Conservation (phyloP, 1,139 yeast species). For the Blastobotrys persicus region DNA sequence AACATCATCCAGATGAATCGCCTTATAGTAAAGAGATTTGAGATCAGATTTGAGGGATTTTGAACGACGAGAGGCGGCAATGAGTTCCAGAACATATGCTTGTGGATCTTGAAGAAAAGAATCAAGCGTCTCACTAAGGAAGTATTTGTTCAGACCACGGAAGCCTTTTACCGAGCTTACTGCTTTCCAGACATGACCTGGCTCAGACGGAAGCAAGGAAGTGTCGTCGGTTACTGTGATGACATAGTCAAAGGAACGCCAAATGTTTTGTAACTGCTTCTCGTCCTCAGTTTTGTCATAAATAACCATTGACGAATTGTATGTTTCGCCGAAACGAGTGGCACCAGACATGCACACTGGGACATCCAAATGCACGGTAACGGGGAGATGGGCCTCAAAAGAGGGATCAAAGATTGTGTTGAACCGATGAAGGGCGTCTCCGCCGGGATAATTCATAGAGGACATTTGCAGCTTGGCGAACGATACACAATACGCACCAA, state of each 20-base stretch:
- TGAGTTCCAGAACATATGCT: not conserved
- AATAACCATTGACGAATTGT: constrained; percentile 33
- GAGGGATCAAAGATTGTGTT: constrained; percentile 40
- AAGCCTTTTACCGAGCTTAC: constrained; percentile 40
- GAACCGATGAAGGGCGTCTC: constrained; percentile 59
- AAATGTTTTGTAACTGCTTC: constrained; percentile 40
- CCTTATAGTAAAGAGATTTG: constrained; percentile 11
- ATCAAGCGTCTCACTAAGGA: not conserved
- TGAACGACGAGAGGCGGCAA: constrained; percentile 2
- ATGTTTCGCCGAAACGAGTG: constrained; percentile 64
- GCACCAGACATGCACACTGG: constrained; percentile 89
- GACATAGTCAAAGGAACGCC: constrained; percentile 60
- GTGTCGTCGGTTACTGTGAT: constrained; percentile 47
- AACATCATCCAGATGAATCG: constrained; percentile 23
- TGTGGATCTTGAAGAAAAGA: not conserved
- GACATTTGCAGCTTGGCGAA: constrained; percentile 59
- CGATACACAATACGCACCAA: constrained; percentile 46
- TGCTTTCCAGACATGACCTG: constrained; percentile 41
- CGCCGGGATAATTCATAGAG: constrained; percentile 85
- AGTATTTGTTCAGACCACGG: constrained; percentile 36
- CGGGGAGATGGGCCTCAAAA: constrained; percentile 27
- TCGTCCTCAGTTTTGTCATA: constrained; percentile 75
- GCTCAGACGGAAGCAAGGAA: constrained; percentile 23
- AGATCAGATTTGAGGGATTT: constrained; percentile 5
- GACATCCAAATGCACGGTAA: constrained; percentile 66